Conservation (phyloP, 163 green algal genomes). For the Chlorella variabilis region DNA sequence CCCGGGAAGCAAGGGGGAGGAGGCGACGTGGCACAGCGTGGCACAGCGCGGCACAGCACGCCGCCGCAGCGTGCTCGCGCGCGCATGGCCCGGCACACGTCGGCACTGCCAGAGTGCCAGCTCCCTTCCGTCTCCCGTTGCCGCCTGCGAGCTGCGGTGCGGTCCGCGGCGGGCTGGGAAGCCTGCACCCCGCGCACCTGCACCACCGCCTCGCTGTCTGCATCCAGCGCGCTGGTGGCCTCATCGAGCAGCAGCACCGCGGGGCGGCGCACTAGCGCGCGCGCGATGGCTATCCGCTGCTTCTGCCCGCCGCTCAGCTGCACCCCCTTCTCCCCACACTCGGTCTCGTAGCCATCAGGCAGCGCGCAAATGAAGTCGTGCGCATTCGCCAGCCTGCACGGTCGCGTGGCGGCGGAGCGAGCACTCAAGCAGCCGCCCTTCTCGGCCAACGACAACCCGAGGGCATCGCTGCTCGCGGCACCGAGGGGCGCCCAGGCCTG, state of each 20-base stretch:
- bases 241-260: constrained; percentile 68
- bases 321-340: constrained; percentile 84
- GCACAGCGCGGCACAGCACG: background rate
- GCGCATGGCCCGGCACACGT: constrained; percentile 32
- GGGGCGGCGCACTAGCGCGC: constrained; percentile 64
- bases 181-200: constrained; percentile 63
- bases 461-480: too few relatives aligned
- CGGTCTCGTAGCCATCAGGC: constrained; percentile 61
- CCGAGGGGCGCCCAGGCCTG: too few relatives aligned
- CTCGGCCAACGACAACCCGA: too few relatives aligned
- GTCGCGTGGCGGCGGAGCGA: too few relatives aligned
- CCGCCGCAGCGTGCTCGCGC: background rate
- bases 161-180: too few relatives aligned
- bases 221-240: constrained; percentile 78
- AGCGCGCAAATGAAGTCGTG: constrained; percentile 79
- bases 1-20: constrained; percentile 15
- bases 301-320: constrained; percentile 79
- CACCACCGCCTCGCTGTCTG: constrained; percentile 70
- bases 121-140: too few relatives aligned
- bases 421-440: background rate
- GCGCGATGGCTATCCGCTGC: constrained; percentile 74
- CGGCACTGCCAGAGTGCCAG: too few relatives aligned
- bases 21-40: too few relatives aligned
- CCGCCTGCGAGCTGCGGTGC: too few relatives aligned
- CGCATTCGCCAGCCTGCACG: constrained; percentile 69